These are phyloP conservation scores for Gilbertella persicaria DNA, from an alignment of 371 early-diverging fungal species.

Conservation along the genomic window DNA sequence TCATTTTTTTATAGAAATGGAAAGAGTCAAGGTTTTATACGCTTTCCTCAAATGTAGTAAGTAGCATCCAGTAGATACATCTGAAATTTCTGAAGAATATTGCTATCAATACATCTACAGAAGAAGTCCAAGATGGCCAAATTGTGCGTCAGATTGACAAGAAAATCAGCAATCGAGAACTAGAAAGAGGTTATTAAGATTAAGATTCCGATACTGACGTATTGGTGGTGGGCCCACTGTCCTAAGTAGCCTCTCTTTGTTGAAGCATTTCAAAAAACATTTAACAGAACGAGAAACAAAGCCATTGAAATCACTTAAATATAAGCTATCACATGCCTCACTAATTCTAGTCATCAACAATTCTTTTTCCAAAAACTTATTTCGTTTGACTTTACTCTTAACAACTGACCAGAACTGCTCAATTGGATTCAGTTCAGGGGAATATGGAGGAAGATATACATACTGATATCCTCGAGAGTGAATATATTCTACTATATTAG, in stretches of 20 bases:
- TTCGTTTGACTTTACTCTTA: conserved; percentile 8
- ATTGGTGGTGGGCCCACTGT: no score
- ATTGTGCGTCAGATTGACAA: no score
- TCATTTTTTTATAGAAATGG: no score
- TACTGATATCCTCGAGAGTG: conserved; percentile 3
- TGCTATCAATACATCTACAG: no score
- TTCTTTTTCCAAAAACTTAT: conserved; percentile 8
- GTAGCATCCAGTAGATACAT: no score
- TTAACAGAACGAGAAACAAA: neutral
- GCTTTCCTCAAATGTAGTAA: no score
- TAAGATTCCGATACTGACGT: no score
- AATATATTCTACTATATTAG: conserved; percentile 2
- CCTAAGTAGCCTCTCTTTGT: neutral
- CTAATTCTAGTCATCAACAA: neutral
- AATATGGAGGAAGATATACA: conserved; percentile 18
- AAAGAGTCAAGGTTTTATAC: no score
- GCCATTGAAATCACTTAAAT: neutral
- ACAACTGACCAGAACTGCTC: conserved; percentile 24
- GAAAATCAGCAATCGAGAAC: no score
- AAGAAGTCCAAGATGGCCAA: no score
- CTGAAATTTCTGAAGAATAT: no score
- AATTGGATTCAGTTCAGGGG: conserved; percentile 19
- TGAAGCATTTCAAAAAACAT: neutral
- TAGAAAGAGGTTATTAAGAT: no score
- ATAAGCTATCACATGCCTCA: conserved; percentile 1